Evolutionary conservation across 768 basidiomycete species (phyloP).

Genomic region (Kwoniella sp.): DNA sequence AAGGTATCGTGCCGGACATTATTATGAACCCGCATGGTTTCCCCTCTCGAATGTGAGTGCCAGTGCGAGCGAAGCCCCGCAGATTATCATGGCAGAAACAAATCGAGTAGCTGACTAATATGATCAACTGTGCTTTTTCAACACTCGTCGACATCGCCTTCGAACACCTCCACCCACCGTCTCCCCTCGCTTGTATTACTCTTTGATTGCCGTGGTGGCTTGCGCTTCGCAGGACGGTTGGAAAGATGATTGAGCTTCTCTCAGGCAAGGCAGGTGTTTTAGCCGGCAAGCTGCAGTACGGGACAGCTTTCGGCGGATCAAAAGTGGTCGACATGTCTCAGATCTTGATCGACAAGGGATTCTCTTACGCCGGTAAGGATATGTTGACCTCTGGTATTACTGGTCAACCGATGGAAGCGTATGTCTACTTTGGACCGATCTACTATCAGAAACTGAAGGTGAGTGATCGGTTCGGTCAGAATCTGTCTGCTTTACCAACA

Average conservation of each 20-base stretch:
- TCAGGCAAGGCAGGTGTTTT: conserved; percentile 96
- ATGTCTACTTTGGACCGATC: conserved; percentile 98
- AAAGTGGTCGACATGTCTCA: conserved; percentile 99
- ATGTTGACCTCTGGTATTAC: conserved; percentile 98
- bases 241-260: conserved; percentile 98
- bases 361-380: conserved; percentile 98
- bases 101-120: too few species aligned
- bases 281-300: conserved; percentile 61
- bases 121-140: too few species aligned
- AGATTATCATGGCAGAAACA: too few species aligned
- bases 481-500: conserved; percentile 27
- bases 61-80: background rate
- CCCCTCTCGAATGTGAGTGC: conserved; percentile 72
- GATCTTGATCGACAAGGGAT: conserved; percentile 90
- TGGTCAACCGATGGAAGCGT: conserved; percentile 92
- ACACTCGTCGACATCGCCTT: too few species aligned
- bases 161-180: too few species aligned
- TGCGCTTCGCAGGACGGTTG: conserved; percentile 85
- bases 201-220: too few species aligned
- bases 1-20: conserved; percentile 92
- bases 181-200: too few species aligned
- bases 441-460: conserved; percentile 98
- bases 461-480: conserved; percentile 57
- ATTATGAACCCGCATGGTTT: conserved; percentile 99
- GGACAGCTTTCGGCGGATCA: conserved; percentile 86